A percentile compares a stretch with the other conserved stretches of the same genome.
These are phyloP conservation scores for Macrophomina phaseolina DNA, from an alignment of 2,329 filamentous ascomycete species.

Conservation along the genomic window DNA sequence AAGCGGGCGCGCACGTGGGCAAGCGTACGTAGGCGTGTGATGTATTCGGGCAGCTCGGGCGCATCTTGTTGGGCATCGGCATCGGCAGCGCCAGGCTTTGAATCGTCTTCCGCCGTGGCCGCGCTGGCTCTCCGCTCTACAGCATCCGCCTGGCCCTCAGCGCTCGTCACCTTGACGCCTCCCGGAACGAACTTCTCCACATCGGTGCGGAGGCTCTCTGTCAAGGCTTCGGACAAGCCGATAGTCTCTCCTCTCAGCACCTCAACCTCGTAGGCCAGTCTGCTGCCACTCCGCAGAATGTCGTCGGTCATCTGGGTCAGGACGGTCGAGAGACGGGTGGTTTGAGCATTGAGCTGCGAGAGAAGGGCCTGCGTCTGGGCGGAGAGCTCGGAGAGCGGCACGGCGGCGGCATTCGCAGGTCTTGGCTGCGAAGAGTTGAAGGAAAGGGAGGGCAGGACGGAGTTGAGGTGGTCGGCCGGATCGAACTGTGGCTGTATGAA, in stretches of 20 bases:
- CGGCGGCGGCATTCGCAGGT: conserved; percentile 49
- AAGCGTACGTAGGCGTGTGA: conserved; percentile 80
- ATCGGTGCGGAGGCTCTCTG: conserved; percentile 73
- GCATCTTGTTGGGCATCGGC: conserved; percentile 43
- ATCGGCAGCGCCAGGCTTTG: not conserved
- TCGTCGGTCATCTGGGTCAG: conserved; percentile 93
- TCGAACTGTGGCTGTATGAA: conserved; percentile 83
- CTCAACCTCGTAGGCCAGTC: conserved; percentile 93
- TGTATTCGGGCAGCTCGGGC: conserved; percentile 61
- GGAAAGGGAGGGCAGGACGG: conserved; percentile 71
- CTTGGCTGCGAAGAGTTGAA: conserved; percentile 47
- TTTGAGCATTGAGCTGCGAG: conserved; percentile 87
- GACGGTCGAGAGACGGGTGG: conserved; percentile 77
- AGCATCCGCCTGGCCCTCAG: conserved; percentile 8
- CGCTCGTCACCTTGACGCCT: conserved; percentile 34
- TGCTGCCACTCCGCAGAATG: conserved; percentile 84
- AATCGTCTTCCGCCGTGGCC: conserved; percentile 35
- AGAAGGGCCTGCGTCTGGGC: conserved; percentile 82
- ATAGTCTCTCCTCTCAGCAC: conserved; percentile 86
- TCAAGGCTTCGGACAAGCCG: conserved; percentile 77
- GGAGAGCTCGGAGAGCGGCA: conserved; percentile 77
- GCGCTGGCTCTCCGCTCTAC: conserved; percentile 44
- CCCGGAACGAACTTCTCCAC: conserved; percentile 73
- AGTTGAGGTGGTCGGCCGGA: conserved; percentile 83
- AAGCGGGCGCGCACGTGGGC: conserved; percentile 82